These are phyloP conservation scores for Talaromyces sp. DNA, from an alignment of 2,329 filamentous ascomycete species.

Conservation along the genomic window DNA sequence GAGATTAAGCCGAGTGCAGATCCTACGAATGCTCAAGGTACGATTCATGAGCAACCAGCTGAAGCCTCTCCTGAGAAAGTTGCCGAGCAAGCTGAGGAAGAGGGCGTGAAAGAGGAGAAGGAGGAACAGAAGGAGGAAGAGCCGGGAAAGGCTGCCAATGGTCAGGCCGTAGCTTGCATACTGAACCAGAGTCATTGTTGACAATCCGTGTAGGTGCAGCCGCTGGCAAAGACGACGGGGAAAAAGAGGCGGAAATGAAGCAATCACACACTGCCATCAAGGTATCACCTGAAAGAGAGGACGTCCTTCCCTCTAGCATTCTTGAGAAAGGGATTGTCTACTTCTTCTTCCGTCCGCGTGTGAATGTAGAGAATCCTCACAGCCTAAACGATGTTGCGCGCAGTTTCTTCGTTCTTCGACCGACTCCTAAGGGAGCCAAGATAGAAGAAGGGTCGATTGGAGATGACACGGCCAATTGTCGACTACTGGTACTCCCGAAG, in stretches of 20 bases:
- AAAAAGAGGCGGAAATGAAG: conserved; percentile 16
- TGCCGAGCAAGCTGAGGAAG: conserved; percentile 20
- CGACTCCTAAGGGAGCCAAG: conserved; percentile 65
- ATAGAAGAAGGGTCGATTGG: conserved; percentile 57
- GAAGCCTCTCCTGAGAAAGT: conserved; percentile 21
- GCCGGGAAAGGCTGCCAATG: conserved; percentile 5
- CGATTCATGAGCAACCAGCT: conserved; percentile 15
- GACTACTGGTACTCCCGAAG: conserved; percentile 76
- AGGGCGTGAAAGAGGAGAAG: conserved; percentile 17
- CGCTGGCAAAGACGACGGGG: background rate
- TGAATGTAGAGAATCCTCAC: conserved; percentile 67
- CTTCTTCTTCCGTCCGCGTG: conserved; percentile 80
- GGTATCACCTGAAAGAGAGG: conserved; percentile 50
- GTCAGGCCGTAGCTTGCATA: conserved; percentile 4
- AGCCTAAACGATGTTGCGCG: conserved; percentile 69
- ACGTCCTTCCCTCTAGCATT: conserved; percentile 57
- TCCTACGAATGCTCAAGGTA: conserved; percentile 16
- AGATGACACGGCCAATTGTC: conserved; percentile 58
- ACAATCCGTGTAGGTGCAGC: background rate
- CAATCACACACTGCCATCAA: conserved; percentile 43
- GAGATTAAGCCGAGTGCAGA: conserved; percentile 30
- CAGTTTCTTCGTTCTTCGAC: conserved; percentile 74
- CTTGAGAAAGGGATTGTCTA: conserved; percentile 87
- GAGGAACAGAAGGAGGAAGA: conserved; percentile 16
- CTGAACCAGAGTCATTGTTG: background rate